Percentiles rank a stretch among this genome's conserved stretches.
Evolutionary conservation across 257 asterid species (phyloP).

Genomic region (Dorcoceras hygrometricum): DNA sequence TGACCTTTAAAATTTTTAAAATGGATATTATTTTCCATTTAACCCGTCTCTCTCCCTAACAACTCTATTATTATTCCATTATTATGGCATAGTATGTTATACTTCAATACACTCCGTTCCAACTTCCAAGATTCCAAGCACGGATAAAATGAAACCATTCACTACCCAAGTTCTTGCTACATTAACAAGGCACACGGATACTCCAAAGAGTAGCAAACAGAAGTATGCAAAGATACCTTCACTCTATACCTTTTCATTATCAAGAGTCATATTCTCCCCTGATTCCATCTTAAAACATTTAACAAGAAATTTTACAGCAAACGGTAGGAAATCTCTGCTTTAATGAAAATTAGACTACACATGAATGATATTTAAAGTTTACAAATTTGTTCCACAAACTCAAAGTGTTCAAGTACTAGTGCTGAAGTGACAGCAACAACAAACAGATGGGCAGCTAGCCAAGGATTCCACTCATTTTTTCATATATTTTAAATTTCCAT

Average conservation of each 20-base stretch:
- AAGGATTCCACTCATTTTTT: conserved; percentile 29
- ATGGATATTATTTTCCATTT: not conserved
- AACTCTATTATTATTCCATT: not conserved
- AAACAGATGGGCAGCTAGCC: conserved; percentile 18
- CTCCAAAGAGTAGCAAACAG: not conserved
- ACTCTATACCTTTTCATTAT: not conserved
- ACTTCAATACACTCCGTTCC: too few species aligned
- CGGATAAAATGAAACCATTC: not conserved
- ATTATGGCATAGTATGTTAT: not conserved
- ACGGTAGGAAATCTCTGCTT: not conserved
- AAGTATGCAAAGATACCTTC: conserved; percentile 16
- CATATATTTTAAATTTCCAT: conserved; percentile 20
- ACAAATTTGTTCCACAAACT: conserved; percentile 16
- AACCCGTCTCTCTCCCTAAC: not conserved
- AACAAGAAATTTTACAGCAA: conserved; percentile 2
- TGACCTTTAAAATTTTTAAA: not conserved
- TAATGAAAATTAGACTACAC: conserved; percentile 2
- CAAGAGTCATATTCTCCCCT: not conserved
- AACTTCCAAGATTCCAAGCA: too few species aligned
- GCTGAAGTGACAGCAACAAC: conserved; percentile 13
- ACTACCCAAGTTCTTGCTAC: not conserved
- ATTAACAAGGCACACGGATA: conserved; percentile 2
- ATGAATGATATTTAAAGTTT: not conserved
- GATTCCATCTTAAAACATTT: not conserved
- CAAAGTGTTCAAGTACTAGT: not conserved